A percentile compares a stretch with the other conserved stretches of the same genome.
These are phyloP conservation scores for Lasiodiplodia theobromae DNA, from an alignment of 2,329 filamentous ascomycete genomes.

Conservation along the genomic window DNA sequence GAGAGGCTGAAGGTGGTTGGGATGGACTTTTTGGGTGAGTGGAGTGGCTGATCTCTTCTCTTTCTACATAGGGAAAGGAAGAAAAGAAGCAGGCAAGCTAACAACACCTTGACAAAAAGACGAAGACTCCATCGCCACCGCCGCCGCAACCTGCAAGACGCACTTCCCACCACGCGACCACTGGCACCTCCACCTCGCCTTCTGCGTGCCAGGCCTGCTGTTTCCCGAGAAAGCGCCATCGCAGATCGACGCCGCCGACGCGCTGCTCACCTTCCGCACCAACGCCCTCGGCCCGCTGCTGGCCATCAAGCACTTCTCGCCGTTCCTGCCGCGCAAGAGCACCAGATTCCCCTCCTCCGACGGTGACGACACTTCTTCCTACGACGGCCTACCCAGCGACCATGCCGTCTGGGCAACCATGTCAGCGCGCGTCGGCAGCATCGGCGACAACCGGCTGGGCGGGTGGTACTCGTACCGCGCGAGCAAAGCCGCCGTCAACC, in stretches of 20 bases:
- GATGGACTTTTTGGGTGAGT: slow-evolving; percentile 64
- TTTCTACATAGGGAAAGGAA: background rate
- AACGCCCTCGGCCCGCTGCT: slow-evolving; percentile 79
- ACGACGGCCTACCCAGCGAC: slow-evolving; percentile 46
- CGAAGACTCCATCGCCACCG: slow-evolving; percentile 66
- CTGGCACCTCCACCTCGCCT: slow-evolving; percentile 66
- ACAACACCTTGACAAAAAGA: slow-evolving; percentile 49
- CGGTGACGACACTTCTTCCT: too few relatives aligned
- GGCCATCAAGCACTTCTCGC: slow-evolving; percentile 76
- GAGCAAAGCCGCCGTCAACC: slow-evolving; percentile 77
- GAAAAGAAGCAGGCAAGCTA: too few relatives aligned
- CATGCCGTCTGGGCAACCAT: slow-evolving; percentile 75
- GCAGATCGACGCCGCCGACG: slow-evolving; percentile 67
- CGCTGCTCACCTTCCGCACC: slow-evolving; percentile 73
- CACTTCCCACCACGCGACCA: slow-evolving; percentile 56
- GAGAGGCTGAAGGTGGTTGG: slow-evolving; percentile 59
- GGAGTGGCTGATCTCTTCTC: too few relatives aligned
- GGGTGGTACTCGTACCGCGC: slow-evolving; percentile 86
- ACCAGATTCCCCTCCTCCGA: slow-evolving; percentile 48
- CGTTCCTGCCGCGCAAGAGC: slow-evolving; percentile 70
- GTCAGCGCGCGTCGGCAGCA: slow-evolving; percentile 79
- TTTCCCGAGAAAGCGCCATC: slow-evolving; percentile 74
- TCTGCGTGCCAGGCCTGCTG: slow-evolving; percentile 75
- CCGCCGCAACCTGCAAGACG: slow-evolving; percentile 61
- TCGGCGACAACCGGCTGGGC: slow-evolving; percentile 73